Evolutionary conservation across 192 early-diverging fungal species (phyloP).

Genomic region (Radiomyces spectabilis): DNA sequence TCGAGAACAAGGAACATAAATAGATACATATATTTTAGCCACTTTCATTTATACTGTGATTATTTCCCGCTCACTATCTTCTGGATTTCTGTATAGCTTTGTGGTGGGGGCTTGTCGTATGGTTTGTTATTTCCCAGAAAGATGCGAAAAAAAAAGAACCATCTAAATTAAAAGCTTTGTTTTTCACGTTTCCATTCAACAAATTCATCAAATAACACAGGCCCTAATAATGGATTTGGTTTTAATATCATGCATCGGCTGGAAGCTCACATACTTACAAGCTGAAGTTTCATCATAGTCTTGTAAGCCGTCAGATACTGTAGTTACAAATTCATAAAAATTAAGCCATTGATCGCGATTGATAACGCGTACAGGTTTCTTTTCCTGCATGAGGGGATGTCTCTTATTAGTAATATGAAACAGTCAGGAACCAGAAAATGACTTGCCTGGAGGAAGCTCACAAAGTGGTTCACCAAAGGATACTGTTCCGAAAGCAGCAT

Average conservation of each 20-base stretch:
- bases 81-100: too few species aligned
- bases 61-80: too few species aligned
- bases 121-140: too few species aligned
- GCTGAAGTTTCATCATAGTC: conserved; percentile 54
- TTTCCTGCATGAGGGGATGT: conserved; percentile 39
- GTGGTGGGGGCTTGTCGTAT: too few species aligned
- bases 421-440: too few species aligned
- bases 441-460: too few species aligned
- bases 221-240: conserved; percentile 34
- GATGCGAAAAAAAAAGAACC: too few species aligned
- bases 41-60: too few species aligned
- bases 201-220: conserved; percentile 60
- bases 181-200: conserved; percentile 45
- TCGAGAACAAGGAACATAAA: conserved; percentile 18
- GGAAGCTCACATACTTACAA: conserved; percentile 36
- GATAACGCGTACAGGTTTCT: conserved; percentile 49
- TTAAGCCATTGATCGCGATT: conserved; percentile 63
- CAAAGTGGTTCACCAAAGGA: neutral
- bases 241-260: neutral
- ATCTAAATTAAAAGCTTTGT: too few species aligned
- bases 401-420: too few species aligned
- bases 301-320: conserved; percentile 36
- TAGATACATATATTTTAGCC: too few species aligned
- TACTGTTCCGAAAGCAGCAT: neutral
- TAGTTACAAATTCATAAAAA: conserved; percentile 52